Base-by-base conservation (phyloP, 2,329 filamentous ascomycete species). In the Exophiala oligosperma region DNA sequence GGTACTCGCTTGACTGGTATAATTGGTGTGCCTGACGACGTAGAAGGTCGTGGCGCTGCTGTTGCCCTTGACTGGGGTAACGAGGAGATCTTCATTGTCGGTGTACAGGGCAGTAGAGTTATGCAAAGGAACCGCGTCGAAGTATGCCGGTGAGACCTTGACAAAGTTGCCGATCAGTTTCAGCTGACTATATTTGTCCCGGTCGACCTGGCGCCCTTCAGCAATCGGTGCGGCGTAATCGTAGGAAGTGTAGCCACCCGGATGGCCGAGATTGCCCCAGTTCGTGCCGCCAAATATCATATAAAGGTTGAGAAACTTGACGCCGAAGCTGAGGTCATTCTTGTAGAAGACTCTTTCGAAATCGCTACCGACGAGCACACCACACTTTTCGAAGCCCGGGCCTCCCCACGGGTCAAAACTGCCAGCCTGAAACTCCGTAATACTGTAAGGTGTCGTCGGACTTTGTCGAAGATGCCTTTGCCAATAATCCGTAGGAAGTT, bases 291-390 rank as follows among this genome's bases (percentile, higher is more conserved):
- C 90, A 64, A 71, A 64, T 68, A 85, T 84, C 90, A 92, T 92
- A 70, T 92, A 92, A 1, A 91, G 68, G 64, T 86, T 92, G 57
- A 91, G 76, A 6, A 93, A 83, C 0, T 82, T 84, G 2, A 86
- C 81, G 0, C 85, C 86, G 14, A 86, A 83, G 38, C 84, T 84
- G 52, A 86, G 83, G 52, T 85, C 79, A 64, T 91, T 90, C 78
- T 92, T 93, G 72, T 91, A 90, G 68, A 92, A 91, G 0, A 94
- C 86, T 14, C 89, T 78, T 60, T 89, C 84, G 61, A 91, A 91
- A 64, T 92, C 87, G n/a, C 86, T 77, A 61, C 89, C 88, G 3
- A 90, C 75, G 2, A 92, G 77, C 2, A 77, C 74, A 3, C 82
- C 77, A 66, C 91, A 94, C 56, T 85, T 77, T 2, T 40, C 37